Base-by-base conservation (phyloP, 768 basidiomycete species). In the Mycena latifolia region DNA sequence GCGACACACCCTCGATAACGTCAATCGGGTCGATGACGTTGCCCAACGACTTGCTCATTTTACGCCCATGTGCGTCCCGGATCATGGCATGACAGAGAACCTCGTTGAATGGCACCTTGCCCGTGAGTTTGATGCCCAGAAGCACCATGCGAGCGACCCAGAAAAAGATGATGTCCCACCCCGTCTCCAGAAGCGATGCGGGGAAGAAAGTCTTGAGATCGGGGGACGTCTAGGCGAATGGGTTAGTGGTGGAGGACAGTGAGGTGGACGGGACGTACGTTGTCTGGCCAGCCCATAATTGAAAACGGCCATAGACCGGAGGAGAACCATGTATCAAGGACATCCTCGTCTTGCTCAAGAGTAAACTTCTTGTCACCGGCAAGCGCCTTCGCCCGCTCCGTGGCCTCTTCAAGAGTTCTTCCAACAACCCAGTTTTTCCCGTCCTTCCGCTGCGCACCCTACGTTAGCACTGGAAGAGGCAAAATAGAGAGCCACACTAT, bases 111-210 rank as follows among this genome's bases (percentile, higher is more conserved):
- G 98, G 98, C 83, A 99, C 87, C 73, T 92, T 78, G 28, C 87
- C 96, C 0, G 98, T 99, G 50, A 98, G 88, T 61, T 92, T 86
- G 72, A 95, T 80, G 46, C 98, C 97, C 37, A 99, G 89, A 73
- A 99, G 81, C 53, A 93, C 97, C 97, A 99, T 99, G 46, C 98
- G 92, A 18, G 98, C 96, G 9, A 99, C 97, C 98, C 98, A 99
- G 88, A 99, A 99, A 86, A 96, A 96, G n/a, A 99, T 79, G 73
- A 99, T 99, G 69, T 99, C 98, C 97, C 98, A 99, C 50, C 98
- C 98, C 0, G 98, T 99, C 81, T 99, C 98, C 31, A 99, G 88
- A 47, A 99, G 71, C n/a, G 90, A 87, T 2, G 94, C 81, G 0
- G 98, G 98, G 77, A 96, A 99, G 82, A 94, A 99, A 31, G 83